Conservation (phyloP, 1,284 basidiomycete genomes). For the Malassezia caprae region DNA sequence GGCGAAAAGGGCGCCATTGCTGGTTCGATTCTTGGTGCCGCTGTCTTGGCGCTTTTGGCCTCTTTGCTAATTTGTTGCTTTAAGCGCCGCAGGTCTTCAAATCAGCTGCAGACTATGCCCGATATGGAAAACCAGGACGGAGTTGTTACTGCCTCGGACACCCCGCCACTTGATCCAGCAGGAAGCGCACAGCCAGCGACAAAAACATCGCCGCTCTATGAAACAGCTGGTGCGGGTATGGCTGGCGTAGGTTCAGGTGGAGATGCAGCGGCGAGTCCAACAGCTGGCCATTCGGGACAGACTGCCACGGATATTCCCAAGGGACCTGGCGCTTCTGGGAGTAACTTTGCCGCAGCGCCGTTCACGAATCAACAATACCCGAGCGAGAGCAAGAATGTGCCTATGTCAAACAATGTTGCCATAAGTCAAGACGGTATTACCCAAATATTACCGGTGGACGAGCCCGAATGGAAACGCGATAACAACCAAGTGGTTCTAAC, state of each 20-base stretch:
- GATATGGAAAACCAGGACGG: neutral
- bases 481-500: conserved; percentile 9
- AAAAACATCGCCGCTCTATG: neutral
- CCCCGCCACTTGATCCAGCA: neutral
- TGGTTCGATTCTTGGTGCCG: conserved; percentile 12
- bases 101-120: neutral
- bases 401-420: neutral
- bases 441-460: neutral
- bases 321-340: neutral
- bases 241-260: neutral
- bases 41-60: neutral
- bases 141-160: neutral
- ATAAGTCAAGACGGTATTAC: neutral
- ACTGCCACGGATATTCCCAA: neutral
- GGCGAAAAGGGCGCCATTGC: conserved; percentile 16
- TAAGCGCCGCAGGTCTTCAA: neutral
- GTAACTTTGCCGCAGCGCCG: neutral
- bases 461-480: conserved; percentile 12
- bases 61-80: neutral
- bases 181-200: neutral
- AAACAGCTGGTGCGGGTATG: neutral
- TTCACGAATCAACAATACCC: neutral
- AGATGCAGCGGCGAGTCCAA: neutral
- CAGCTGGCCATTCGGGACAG: neutral
- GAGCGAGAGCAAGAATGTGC: neutral